Evolutionary conservation across 2,329 filamentous ascomycete species (phyloP).

Genomic region (Botrytis byssoidea): DNA sequence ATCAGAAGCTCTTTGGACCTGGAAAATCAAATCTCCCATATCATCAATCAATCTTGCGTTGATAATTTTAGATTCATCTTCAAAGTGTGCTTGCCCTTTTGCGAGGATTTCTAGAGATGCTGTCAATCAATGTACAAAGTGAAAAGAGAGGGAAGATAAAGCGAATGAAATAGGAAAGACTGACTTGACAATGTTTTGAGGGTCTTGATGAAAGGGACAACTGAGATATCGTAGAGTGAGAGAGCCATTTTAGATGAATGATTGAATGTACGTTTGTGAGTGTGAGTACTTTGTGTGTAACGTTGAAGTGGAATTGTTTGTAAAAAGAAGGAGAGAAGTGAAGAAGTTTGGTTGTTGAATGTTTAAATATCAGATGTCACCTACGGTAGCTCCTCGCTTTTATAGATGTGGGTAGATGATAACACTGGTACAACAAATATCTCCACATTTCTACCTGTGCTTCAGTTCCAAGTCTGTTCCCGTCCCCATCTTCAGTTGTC

Average conservation of each 20-base stretch:
- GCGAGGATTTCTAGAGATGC: conserved; percentile 2
- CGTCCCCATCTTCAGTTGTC: not conserved
- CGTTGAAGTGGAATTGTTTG: not conserved
- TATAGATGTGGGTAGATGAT: not conserved
- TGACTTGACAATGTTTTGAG: conserved; percentile 12
- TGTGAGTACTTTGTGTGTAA: not conserved
- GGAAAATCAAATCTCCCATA: conserved; percentile 51
- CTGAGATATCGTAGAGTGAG: conserved; percentile 7
- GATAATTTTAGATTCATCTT: conserved; percentile 17
- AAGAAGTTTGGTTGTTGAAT: not conserved
- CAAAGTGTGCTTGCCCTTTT: conserved; percentile 6
- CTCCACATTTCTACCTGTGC: not conserved
- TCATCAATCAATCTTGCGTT: conserved; percentile 46
- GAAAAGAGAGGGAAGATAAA: too few species aligned
- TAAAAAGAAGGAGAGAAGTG: not conserved
- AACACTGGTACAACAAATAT: not conserved
- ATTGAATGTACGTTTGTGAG: not conserved
- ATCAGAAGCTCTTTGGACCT: conserved; percentile 47
- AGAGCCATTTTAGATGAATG: conserved; percentile 13
- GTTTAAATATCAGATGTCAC: not conserved
- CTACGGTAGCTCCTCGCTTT: not conserved
- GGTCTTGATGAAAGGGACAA: conserved; percentile 10
- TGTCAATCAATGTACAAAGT: not conserved
- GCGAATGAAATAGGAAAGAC: not conserved
- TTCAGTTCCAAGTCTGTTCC: not conserved